Percentiles rank a stretch among this genome's conserved stretches.
These are phyloP conservation scores for Microcyclospora tardicrescens DNA, from an alignment of 2,329 filamentous ascomycete genomes.

Conservation along the genomic window DNA sequence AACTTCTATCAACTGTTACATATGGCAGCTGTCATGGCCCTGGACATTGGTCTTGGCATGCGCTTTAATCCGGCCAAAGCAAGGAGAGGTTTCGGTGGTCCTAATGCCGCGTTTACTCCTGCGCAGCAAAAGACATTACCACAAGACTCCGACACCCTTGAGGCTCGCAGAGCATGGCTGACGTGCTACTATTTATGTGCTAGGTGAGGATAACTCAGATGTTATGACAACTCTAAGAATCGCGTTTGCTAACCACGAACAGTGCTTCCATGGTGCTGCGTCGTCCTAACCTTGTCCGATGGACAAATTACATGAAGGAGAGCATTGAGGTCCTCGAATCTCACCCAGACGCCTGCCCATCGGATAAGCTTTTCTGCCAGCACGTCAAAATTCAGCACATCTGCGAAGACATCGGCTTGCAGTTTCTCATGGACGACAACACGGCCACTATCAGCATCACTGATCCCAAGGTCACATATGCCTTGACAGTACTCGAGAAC, in stretches of 20 bases:
- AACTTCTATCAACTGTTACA: conserved; percentile 85
- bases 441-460: conserved; percentile 39
- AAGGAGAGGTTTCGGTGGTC: conserved; percentile 22
- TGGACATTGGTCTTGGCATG: conserved; percentile 67
- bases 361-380: conserved; percentile 43
- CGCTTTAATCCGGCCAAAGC: conserved; percentile 29
- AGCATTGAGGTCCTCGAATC: conserved; percentile 45
- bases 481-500: conserved; percentile 41
- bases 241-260: conserved; percentile 6
- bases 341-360: conserved; percentile 43
- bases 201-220: conserved; percentile 26
- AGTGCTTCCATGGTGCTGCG: conserved; percentile 47
- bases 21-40: conserved; percentile 65
- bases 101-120: conserved; percentile 20
- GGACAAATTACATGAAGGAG: conserved; percentile 51
- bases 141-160: conserved; percentile 39
- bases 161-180: conserved; percentile 46
- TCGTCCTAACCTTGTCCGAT: conserved; percentile 45
- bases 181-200: conserved; percentile 49
- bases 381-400: conserved; percentile 47
- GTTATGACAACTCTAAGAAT: background rate
- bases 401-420: conserved; percentile 42
- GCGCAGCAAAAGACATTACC: conserved; percentile 16
- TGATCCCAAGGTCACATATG: conserved; percentile 42
- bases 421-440: conserved; percentile 45